These are phyloP conservation scores for Picea abies DNA, from an alignment of 83 land plant genomes.

Conservation along the genomic window DNA sequence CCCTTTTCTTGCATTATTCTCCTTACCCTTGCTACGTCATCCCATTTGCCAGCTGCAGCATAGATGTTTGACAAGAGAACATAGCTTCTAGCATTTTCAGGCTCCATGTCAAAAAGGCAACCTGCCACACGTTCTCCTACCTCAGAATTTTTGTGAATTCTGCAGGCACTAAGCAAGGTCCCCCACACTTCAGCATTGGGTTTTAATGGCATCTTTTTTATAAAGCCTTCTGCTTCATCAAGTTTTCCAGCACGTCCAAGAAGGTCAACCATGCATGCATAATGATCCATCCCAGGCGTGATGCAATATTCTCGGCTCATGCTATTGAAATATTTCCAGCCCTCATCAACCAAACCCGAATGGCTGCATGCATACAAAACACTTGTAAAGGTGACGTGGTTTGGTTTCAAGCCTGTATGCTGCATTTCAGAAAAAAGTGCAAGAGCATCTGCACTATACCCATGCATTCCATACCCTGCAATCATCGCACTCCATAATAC, in stretches of 20 bases:
- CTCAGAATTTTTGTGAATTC: slow-evolving; percentile 38
- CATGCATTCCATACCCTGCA: background rate
- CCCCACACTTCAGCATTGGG: slow-evolving; percentile 42
- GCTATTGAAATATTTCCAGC: slow-evolving; percentile 24
- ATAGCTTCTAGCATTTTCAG: slow-evolving; percentile 39
- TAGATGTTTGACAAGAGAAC: slow-evolving; percentile 44
- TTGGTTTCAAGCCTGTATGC: background rate
- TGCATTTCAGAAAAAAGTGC: background rate
- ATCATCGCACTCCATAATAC: background rate
- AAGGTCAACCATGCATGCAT: slow-evolving; percentile 55
- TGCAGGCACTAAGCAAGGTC: slow-evolving; percentile 44
- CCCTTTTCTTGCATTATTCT: slow-evolving; percentile 34
- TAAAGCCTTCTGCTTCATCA: slow-evolving; percentile 43
- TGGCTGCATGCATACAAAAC: background rate
- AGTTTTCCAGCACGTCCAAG: slow-evolving; percentile 43
- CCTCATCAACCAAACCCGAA: background rate
- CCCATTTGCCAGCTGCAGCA: slow-evolving; percentile 36
- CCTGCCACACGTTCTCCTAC: slow-evolving; percentile 41
- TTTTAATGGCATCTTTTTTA: slow-evolving; percentile 29
- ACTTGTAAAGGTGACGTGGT: background rate
- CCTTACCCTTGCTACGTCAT: slow-evolving; percentile 28
- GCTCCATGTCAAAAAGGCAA: slow-evolving; percentile 25
- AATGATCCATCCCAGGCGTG: slow-evolving; percentile 49
- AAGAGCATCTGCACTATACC: background rate
- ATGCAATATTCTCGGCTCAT: slow-evolving; percentile 41